A percentile compares a stretch with the other conserved stretches of the same genome.
These are phyloP conservation scores for Entomortierella parvispora DNA, from an alignment of 192 early-diverging fungal genomes.

Conservation along the genomic window DNA sequence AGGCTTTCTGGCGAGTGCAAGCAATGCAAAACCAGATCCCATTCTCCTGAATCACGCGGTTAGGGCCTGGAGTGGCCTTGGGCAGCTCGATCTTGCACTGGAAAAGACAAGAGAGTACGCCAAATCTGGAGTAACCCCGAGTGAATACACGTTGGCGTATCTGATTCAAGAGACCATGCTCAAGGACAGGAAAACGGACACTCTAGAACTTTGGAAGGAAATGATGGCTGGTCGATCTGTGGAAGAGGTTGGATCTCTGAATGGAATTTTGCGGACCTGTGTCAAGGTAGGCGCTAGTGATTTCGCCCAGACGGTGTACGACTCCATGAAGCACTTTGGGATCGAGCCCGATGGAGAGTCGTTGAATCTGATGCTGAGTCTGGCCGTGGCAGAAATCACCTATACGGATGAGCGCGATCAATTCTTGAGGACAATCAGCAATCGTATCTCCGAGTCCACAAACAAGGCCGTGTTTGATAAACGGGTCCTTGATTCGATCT, in stretches of 20 bases:
- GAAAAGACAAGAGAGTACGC: too few species aligned
- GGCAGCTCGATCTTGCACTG: constrained; percentile 3
- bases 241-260: constrained; percentile 19
- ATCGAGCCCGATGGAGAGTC: constrained; percentile 31
- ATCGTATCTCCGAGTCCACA: constrained; percentile 9
- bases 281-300: constrained; percentile 19
- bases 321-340: constrained; percentile 11
- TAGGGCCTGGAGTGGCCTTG: constrained; percentile 39
- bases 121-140: constrained; percentile 12
- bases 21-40: constrained; percentile 9
- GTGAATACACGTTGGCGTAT: constrained; percentile 43
- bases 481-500: constrained; percentile 26
- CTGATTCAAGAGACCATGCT: constrained; percentile 29
- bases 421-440: constrained; percentile 19
- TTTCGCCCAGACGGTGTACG: constrained; percentile 31
- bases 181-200: not conserved
- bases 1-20: not conserved
- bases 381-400: constrained; percentile 22
- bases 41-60: constrained; percentile 41
- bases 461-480: constrained; percentile 23
- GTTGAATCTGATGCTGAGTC: constrained; percentile 41
- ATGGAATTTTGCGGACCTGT: constrained; percentile 41
- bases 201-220: constrained; percentile 12
- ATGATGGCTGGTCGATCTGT: not conserved
- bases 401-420: constrained; percentile 17